phyloP scores from a whole-genome alignment of 2,329 filamentous ascomycete species.

The Peltaster fructicola region DNA sequence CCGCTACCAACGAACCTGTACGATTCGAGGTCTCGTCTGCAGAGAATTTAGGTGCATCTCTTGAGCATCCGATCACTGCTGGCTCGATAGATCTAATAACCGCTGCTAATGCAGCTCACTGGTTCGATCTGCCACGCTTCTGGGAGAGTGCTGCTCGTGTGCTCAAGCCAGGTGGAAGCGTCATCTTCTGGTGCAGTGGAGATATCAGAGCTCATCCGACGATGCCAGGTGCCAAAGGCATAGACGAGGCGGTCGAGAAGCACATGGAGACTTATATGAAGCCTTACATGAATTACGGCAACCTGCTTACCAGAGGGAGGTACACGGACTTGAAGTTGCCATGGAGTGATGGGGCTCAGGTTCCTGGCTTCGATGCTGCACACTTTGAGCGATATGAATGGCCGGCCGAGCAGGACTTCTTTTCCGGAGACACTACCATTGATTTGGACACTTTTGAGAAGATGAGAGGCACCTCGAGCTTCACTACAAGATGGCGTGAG shows the following conservation, averaged over 20 bases:
- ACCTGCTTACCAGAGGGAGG: constrained; percentile 21
- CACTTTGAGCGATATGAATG: constrained; percentile 28
- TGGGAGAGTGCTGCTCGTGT: constrained; percentile 30
- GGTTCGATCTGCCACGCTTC: constrained; percentile 38
- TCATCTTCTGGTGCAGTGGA: constrained; percentile 33
- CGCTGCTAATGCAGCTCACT: constrained; percentile 25
- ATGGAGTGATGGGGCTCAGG: constrained; percentile 25
- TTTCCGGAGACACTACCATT: too few relatives aligned
- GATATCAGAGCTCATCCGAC: constrained; percentile 14
- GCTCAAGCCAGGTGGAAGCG: constrained; percentile 35
- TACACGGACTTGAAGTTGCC: constrained; percentile 32
- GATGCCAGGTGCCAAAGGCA: constrained; percentile 23
- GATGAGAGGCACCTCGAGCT: constrained; percentile 24
- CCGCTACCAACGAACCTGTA: constrained; percentile 2
- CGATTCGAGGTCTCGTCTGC: constrained; percentile 6
- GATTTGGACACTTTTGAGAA: constrained; percentile 13
- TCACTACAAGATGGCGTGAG: constrained; percentile 28
- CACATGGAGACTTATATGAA: constrained; percentile 21
- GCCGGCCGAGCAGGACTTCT: constrained; percentile 17
- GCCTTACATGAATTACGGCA: constrained; percentile 27
- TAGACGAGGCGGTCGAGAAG: constrained; percentile 26
- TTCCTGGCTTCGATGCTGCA: constrained; percentile 22
- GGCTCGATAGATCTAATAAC: constrained; percentile 9
- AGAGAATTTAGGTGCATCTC: constrained; percentile 6
- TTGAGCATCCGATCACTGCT: constrained; percentile 2